These are phyloP conservation scores for Stromatinia cepivora DNA, from an alignment of 2,329 filamentous ascomycete species.

Conservation along the genomic window DNA sequence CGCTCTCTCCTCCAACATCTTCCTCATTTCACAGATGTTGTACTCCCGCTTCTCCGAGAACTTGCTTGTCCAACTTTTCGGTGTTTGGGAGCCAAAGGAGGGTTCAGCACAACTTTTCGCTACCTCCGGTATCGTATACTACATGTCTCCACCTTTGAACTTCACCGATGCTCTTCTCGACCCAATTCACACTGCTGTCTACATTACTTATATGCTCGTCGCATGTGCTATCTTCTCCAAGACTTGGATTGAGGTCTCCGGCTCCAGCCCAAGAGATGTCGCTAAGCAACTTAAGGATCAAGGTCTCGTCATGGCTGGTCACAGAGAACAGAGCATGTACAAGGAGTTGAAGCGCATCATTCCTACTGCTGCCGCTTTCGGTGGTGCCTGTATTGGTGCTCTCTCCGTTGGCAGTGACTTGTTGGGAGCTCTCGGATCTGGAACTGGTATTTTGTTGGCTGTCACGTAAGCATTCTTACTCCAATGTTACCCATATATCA, in stretches of 20 bases:
- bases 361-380: conserved; percentile 95
- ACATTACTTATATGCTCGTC: conserved; percentile 96
- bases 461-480: conserved; percentile 75
- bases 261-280: conserved; percentile 94
- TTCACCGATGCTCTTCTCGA: conserved; percentile 96
- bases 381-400: conserved; percentile 97
- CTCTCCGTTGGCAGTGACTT: conserved; percentile 95
- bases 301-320: conserved; percentile 98
- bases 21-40: conserved; percentile 98
- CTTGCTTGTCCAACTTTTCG: conserved; percentile 93
- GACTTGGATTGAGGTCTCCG: conserved; percentile 99
- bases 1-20: conserved; percentile 96
- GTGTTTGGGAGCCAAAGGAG: conserved; percentile 97
- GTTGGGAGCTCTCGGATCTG: conserved; percentile 90
- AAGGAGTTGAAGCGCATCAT: conserved; percentile 99
- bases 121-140: conserved; percentile 92
- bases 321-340: conserved; percentile 99
- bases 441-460: conserved; percentile 95
- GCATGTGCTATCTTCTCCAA: conserved; percentile 99
- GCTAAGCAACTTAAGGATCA: conserved; percentile 99
- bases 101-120: conserved; percentile 95
- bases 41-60: conserved; percentile 99
- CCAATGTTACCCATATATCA: conserved; percentile 31
- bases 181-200: conserved; percentile 93
- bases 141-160: conserved; percentile 98